A percentile compares a stretch with the other conserved stretches of the same genome.
Conservation (phyloP, 345 rosid species). For the Boechera retrofracta region DNA sequence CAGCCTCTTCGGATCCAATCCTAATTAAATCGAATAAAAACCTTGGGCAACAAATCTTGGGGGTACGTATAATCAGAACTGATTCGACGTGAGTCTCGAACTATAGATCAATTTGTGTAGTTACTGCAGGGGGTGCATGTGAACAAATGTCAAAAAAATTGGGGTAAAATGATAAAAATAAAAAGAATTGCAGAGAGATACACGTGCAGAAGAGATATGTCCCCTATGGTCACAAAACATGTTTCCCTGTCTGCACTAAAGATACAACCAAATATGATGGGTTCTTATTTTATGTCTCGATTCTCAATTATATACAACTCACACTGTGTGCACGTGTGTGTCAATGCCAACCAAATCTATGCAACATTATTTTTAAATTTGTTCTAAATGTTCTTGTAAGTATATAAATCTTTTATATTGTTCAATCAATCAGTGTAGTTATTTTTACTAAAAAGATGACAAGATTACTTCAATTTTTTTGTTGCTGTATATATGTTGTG, state of each 20-base stretch:
- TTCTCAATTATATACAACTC: conserved; percentile 43
- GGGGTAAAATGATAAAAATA: conserved; percentile 13
- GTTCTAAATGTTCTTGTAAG: conserved; percentile 18
- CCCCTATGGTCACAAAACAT: conserved; percentile 47
- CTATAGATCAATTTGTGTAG: conserved; percentile 14
- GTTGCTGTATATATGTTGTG: background rate
- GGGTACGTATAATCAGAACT: background rate
- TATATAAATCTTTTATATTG: background rate
- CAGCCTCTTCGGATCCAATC: conserved; percentile 3
- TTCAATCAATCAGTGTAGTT: background rate
- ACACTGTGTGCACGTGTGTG: conserved; percentile 45
- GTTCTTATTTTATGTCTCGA: conserved; percentile 34
- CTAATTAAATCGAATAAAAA: background rate
- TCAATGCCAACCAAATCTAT: conserved; percentile 37
- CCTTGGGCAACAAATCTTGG: background rate
- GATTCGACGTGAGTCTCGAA: conserved; percentile 10
- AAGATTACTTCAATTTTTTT: background rate
- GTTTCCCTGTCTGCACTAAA: conserved; percentile 42
- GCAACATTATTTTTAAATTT: background rate
- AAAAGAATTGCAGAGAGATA: conserved; percentile 35
- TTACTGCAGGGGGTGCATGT: conserved; percentile 30
- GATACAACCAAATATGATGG: conserved; percentile 46
- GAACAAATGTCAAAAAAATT: conserved; percentile 30
- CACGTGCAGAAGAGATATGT: conserved; percentile 49
- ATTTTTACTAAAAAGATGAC: background rate